Conservation (phyloP, 2,329 filamentous ascomycete species). For the Sporothrix phasma region DNA sequence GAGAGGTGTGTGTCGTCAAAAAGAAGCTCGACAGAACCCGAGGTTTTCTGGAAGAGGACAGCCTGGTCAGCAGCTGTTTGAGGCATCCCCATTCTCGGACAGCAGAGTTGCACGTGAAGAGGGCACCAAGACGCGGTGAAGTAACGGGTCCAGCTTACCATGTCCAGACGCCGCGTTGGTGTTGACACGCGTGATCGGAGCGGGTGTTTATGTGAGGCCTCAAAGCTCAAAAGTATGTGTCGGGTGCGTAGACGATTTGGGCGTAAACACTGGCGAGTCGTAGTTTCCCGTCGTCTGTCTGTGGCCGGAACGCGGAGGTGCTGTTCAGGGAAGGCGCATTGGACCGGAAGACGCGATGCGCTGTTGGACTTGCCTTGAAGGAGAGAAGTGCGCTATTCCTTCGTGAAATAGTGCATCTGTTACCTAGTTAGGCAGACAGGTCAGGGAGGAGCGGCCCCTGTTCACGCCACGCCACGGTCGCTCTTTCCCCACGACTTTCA, state of each 20-base stretch:
- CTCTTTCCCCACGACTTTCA: background rate
- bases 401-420: background rate
- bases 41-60: background rate
- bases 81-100: too few species aligned
- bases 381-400: background rate
- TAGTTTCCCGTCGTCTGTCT: background rate
- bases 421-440: background rate
- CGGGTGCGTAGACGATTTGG: background rate
- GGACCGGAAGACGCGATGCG: background rate
- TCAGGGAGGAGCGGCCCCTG: background rate
- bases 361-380: background rate
- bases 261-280: background rate
- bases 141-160: background rate
- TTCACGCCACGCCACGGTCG: background rate
- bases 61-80: background rate
- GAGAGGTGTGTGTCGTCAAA: background rate
- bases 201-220: background rate
- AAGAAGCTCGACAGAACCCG: background rate
- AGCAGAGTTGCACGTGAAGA: background rate
- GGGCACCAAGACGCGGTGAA: background rate
- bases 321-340: background rate
- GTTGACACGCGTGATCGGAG: background rate
- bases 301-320: background rate
- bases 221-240: background rate
- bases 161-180: background rate